Conservation (phyloP, 2,329 filamentous ascomycete genomes). For the Elsinoe batatas region DNA sequence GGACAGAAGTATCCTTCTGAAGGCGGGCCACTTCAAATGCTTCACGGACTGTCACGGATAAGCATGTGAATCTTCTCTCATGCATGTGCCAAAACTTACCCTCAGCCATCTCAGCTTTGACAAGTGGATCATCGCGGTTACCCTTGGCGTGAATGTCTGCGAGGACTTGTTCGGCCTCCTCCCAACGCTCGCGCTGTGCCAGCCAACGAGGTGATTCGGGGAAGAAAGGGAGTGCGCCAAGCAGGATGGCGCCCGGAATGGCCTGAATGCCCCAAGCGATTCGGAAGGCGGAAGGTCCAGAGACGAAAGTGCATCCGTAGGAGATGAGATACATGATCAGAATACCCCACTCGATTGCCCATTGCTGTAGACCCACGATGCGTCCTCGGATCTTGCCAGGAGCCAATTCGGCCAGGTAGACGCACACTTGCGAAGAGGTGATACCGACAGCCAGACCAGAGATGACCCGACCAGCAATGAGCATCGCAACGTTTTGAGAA, state of each 20-base stretch:
- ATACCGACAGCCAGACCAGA: conserved; percentile 81
- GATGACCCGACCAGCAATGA: conserved; percentile 63
- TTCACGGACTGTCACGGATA: conserved; percentile 24
- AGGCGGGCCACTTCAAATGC: conserved; percentile 32
- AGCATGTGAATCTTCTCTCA: background rate
- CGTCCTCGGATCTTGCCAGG: conserved; percentile 41
- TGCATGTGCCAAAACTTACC: background rate
- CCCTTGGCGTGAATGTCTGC: conserved; percentile 37
- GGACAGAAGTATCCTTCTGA: conserved; percentile 30
- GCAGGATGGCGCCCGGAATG: conserved; percentile 35
- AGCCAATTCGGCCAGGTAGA: conserved; percentile 82
- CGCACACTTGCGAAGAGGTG: conserved; percentile 81
- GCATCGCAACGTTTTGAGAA: conserved; percentile 30
- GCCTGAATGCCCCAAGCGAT: conserved; percentile 50
- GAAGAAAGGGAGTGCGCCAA: conserved; percentile 36
- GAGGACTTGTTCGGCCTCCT: conserved; percentile 35
- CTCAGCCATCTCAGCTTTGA: conserved; percentile 31
- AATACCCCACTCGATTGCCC: conserved; percentile 63
- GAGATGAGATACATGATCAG: conserved; percentile 54
- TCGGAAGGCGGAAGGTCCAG: conserved; percentile 46
- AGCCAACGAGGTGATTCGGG: conserved; percentile 40
- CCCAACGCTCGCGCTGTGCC: conserved; percentile 35
- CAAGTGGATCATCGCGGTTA: conserved; percentile 34
- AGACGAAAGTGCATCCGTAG: conserved; percentile 50
- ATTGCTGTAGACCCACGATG: conserved; percentile 57